Evolutionary conservation across 2,329 filamentous ascomycete genomes (phyloP).

Genomic region (Fusarium aywerte): DNA sequence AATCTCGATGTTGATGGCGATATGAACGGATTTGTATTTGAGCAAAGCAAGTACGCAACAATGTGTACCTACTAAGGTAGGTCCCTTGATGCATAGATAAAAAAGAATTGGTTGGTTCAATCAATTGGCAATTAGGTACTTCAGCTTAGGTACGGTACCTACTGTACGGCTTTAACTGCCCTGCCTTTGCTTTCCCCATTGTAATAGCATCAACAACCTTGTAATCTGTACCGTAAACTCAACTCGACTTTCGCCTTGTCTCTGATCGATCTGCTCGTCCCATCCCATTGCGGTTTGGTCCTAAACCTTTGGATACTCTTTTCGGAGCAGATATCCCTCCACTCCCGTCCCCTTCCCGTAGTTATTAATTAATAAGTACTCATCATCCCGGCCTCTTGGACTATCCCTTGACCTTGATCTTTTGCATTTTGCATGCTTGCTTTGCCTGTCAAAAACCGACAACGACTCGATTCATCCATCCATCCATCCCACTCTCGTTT

Average conservation of each 20-base stretch:
- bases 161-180: not conserved
- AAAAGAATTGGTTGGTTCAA: not conserved
- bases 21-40: not conserved
- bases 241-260: constrained; percentile 16
- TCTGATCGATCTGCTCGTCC: constrained; percentile 29
- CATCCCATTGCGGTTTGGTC: constrained; percentile 24
- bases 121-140: not conserved
- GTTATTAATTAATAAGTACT: constrained; percentile 38
- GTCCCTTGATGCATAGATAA: constrained; percentile 12
- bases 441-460: constrained; percentile 7
- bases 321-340: constrained; percentile 36
- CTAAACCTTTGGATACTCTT: constrained; percentile 21
- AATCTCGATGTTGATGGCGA: not conserved
- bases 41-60: constrained; percentile 1
- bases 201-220: constrained; percentile 17
- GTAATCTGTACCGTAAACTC: constrained; percentile 4
- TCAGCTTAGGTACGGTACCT: too few relatives aligned
- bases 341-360: constrained; percentile 14
- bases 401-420: constrained; percentile 13
- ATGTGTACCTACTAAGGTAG: not conserved
- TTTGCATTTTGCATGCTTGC: not conserved
- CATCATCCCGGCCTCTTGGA: constrained; percentile 28
- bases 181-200: constrained; percentile 7
- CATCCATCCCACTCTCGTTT: not conserved
- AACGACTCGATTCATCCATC: constrained; percentile 26